Evolutionary conservation across 371 early-diverging fungal species (phyloP), one percentile per base, ranked within the genome.

Genomic region (Circinella umbellata): DNA sequence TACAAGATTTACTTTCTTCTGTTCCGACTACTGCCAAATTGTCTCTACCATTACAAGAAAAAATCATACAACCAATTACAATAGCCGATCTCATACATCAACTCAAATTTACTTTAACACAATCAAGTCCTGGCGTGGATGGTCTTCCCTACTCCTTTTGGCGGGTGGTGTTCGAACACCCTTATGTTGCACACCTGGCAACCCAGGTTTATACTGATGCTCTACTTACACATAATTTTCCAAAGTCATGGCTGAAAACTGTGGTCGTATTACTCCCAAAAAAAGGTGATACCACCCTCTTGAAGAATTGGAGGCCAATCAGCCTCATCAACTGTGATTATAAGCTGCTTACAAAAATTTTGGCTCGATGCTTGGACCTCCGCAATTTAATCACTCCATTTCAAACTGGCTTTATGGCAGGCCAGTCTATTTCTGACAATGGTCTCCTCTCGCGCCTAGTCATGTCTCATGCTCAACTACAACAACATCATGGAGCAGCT

Each of bases 231-330:
- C 7, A 7, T 8, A 61, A 8, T 4, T 69, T 73, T 17, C 79
- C 77, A 8, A 7, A 1, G 68, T 72, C 0, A 4, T 83, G 80
- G 80, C n/a, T 51, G 4, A 18, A 75, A 4, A 78, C 74, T 9
- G 35, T 54, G 35, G 66, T 80, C 42, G n/a, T 64, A 11, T 42
- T 38, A 8, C 9, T 74, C 67, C 49, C n/a, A 63, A 78, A 78
- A 61, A 74, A 72, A 57, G 75, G 75, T 0, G 72, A 71, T 27
- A 9, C 64, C 0, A 13, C 47, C 4, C 55, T 27, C 1, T 63
- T 79, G 11, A 59, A 53, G 1, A 79, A 75, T 64, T 79, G 80
- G 76, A 53, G 76, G 3, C 80, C 76, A 6, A 69, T 79, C 0
- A 68, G 69, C 0, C 54, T 73, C 3, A 73, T 73, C 47, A 73